Evolutionary conservation across 1,284 basidiomycete genomes (phyloP).

Genomic region (Fomitiporia mediterranea): DNA sequence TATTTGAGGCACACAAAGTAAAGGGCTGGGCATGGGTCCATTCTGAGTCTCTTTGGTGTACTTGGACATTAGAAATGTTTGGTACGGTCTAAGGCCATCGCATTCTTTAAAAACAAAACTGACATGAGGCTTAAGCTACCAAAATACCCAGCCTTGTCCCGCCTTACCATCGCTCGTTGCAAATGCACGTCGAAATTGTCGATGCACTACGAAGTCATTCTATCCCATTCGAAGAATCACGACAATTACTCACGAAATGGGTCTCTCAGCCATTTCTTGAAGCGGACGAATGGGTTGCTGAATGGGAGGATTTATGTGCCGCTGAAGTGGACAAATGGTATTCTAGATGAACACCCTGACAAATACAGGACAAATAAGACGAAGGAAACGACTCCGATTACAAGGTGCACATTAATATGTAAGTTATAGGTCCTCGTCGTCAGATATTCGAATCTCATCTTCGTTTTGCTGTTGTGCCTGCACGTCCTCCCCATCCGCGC

Average conservation of each 20-base stretch:
- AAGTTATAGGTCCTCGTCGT: conserved; percentile 59
- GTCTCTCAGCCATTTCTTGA: conserved; percentile 58
- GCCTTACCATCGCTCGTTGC: conserved; percentile 65
- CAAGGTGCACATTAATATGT: conserved; percentile 16
- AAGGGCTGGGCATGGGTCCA: conserved; percentile 67
- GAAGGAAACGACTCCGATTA: conserved; percentile 5
- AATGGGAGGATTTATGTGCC: conserved; percentile 71
- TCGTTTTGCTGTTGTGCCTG: conserved; percentile 40
- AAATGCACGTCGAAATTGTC: conserved; percentile 51
- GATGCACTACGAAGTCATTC: conserved; percentile 58
- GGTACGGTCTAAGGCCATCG: conserved; percentile 48
- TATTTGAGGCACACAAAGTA: conserved; percentile 61
- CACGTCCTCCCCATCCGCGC: conserved; percentile 29
- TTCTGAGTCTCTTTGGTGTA: conserved; percentile 69
- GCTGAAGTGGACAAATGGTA: conserved; percentile 72
- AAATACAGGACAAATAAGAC: conserved; percentile 1
- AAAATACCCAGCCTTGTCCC: conserved; percentile 50
- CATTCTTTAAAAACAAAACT: background rate
- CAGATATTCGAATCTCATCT: conserved; percentile 82
- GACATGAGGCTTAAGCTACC: conserved; percentile 39
- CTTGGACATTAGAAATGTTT: conserved; percentile 75
- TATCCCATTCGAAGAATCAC: conserved; percentile 61
- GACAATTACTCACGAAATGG: conserved; percentile 57
- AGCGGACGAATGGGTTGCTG: conserved; percentile 60
- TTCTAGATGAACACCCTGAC: conserved; percentile 23